Base-by-base conservation (phyloP, 352 stramenopile species). In the Pythium dissimile region DNA sequence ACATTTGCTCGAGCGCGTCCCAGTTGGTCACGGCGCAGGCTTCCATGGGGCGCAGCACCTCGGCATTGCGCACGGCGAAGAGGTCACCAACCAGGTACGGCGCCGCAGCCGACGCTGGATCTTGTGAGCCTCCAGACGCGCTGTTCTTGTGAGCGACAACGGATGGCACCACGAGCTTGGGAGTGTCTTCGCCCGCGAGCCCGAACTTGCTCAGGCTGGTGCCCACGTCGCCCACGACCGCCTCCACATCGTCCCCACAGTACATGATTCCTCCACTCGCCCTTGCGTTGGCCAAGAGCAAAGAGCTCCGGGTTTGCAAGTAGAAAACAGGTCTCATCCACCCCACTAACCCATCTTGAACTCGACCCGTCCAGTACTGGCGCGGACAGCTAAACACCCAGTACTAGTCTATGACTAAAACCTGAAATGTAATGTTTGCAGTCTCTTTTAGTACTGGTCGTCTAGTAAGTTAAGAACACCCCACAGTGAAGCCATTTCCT, bases 161-260 rank as follows among this genome's bases (percentile, higher is more conserved):
- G 1, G 88, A 97, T 5, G 89, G 81, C 7, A 96, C 38, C 24
- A 97, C 87, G 43, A 95, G 62, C 59, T 96, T 93, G 21, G 95
- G 95, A 54, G 87, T 95, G 73, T 98, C 95, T 56, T 98, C 94
- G 7, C 95, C 95, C 12, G 94, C 93, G 58, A 98, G 94, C 21
- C 95, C 95, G 72, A 98, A 98, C 58, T 97, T 97, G 69, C 86
- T 92, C 35, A 80, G 78, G 49, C 87, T 80, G 42, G 85, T 90
- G 57, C 92, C 94, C 15, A 98, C 84, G 54, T 98, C 94, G 43
- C 95, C 95, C 57, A 98, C 92, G 54, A 98, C 92, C 2, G 95
- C 94, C 59, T 97, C 94, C 44, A 97, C 96, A 80, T 98, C 95
- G 63, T 98, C 95, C 41, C 94, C 95, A 69, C 94, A 98, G 74